These are phyloP conservation scores for Beauveria caledonica DNA, from an alignment of 2,329 filamentous ascomycete species.

Conservation along the genomic window DNA sequence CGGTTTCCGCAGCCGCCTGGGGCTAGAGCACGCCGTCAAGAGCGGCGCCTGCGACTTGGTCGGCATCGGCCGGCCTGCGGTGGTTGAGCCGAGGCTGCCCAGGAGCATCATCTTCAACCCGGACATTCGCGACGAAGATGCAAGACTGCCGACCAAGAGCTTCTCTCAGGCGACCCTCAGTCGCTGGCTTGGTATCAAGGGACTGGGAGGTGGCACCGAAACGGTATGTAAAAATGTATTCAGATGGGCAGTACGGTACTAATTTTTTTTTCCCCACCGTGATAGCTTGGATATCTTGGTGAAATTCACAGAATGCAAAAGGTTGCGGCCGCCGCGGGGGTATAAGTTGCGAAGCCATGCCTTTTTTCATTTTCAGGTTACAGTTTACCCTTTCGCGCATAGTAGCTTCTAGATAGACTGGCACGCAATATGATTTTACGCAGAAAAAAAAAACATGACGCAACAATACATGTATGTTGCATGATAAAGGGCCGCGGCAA, in stretches of 20 bases:
- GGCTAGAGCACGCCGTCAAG: slow-evolving; percentile 32
- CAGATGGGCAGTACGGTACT: neutral
- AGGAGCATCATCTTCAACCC: slow-evolving; percentile 27
- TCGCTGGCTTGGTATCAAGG: slow-evolving; percentile 16
- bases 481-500: neutral
- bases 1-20: slow-evolving; percentile 45
- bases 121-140: slow-evolving; percentile 26
- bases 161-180: slow-evolving; percentile 17
- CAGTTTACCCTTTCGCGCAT: neutral
- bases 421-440: neutral
- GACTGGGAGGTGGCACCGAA: neutral
- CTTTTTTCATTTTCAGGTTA: neutral
- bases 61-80: slow-evolving; percentile 31
- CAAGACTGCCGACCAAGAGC: slow-evolving; percentile 22
- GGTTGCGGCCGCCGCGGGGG: neutral
- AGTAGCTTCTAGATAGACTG: neutral
- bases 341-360: neutral
- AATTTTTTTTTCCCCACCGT: neutral
- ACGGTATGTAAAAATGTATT: neutral
- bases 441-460: neutral
- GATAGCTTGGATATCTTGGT: neutral
- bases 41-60: slow-evolving; percentile 33
- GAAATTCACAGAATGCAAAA: slow-evolving; percentile 6
- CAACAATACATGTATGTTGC: neutral
- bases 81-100: slow-evolving; percentile 30